Evolutionary conservation across 257 asterid species (phyloP).

Genomic region (Solanum clarkiae): DNA sequence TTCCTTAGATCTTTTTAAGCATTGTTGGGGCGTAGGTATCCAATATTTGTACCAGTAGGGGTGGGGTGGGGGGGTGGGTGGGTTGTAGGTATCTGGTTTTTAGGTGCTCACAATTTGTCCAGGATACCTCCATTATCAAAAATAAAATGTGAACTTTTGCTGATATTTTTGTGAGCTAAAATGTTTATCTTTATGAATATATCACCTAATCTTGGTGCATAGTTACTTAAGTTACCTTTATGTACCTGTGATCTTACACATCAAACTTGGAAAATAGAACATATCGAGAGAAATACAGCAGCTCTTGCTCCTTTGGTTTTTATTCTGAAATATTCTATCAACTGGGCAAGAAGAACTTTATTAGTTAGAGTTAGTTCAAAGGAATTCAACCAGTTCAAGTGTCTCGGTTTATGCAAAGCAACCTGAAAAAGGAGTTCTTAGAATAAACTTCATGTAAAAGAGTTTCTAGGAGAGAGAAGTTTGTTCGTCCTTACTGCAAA

Average conservation of each 20-base stretch:
- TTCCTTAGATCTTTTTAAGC: not conserved
- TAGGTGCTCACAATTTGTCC: too few species aligned
- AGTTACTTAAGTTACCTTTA: not conserved
- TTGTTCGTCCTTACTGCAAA: not conserved
- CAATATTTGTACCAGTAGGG: not conserved
- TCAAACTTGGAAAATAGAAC: not conserved
- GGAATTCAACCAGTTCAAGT: not conserved
- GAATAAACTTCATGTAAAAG: not conserved
- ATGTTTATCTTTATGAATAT: not conserved
- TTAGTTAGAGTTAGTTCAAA: not conserved
- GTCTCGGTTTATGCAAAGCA: not conserved
- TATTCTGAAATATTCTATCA: not conserved
- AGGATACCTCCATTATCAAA: not conserved
- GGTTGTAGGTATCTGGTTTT: not conserved
- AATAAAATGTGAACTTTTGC: not conserved
- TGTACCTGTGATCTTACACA: not conserved
- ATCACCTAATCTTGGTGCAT: not conserved
- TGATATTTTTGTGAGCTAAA: not conserved
- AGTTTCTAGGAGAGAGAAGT: not conserved
- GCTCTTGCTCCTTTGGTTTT: not conserved
- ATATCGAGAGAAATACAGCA: not conserved
- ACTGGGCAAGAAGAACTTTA: not conserved
- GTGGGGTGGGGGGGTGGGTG: not conserved
- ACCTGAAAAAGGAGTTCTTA: not conserved
- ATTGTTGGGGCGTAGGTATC: not conserved